A percentile compares a stretch with the other conserved stretches of the same genome.
phyloP scores from a whole-genome alignment of 2,329 filamentous ascomycete genomes.

The Hymenoscyphus albidus region DNA sequence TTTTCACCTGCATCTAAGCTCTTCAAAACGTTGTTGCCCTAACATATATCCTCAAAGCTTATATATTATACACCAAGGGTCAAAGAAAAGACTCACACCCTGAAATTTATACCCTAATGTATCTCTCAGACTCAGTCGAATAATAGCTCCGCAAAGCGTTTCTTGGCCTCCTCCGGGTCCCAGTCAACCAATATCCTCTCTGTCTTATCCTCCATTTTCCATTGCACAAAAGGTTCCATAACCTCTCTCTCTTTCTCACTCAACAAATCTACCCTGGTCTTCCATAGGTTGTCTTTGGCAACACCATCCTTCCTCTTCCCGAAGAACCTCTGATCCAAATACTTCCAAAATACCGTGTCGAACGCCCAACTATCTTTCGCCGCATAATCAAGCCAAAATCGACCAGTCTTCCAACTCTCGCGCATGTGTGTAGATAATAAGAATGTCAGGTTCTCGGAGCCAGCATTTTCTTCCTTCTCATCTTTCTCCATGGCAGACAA shows the following conservation, averaged over 20 bases:
- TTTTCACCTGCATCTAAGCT: too few relatives aligned
- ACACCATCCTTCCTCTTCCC: conserved; percentile 17
- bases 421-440: conserved; percentile 34
- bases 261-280: conserved; percentile 32
- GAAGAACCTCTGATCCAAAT: conserved; percentile 33
- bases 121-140: conserved; percentile 5
- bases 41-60: too few relatives aligned
- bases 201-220: conserved; percentile 33
- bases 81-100: too few relatives aligned
- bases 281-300: conserved; percentile 27
- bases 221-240: conserved; percentile 34
- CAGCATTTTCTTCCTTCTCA: conserved; percentile 31
- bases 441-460: conserved; percentile 1
- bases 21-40: too few relatives aligned
- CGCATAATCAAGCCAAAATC: conserved; percentile 37
- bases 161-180: conserved; percentile 12
- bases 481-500: conserved; percentile 33
- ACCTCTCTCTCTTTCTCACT: conserved; percentile 26
- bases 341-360: conserved; percentile 39
- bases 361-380: conserved; percentile 28
- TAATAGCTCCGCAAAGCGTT: conserved; percentile 10
- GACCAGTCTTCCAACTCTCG: conserved; percentile 37
- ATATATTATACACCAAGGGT: too few relatives aligned
- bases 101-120: too few relatives aligned
- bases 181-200: conserved; percentile 18